Evolutionary conservation across 2,329 filamentous ascomycete species (phyloP).

Genomic region (Gaeumannomyces tritici): DNA sequence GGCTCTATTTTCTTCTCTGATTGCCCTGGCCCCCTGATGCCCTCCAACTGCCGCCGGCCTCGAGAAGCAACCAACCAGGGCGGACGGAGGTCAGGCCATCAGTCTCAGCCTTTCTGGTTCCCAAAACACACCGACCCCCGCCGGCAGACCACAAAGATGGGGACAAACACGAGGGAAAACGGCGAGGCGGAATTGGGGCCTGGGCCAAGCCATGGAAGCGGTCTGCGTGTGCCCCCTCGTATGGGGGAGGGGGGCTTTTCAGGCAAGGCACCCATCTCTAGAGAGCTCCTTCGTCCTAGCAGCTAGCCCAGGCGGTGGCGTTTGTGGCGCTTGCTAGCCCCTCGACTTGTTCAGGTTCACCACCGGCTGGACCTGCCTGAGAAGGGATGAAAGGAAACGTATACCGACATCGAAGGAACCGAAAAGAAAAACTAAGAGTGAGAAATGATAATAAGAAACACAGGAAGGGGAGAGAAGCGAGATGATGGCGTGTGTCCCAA

Average conservation of each 20-base stretch:
- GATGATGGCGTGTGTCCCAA: too few relatives aligned
- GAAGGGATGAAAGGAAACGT: too few relatives aligned
- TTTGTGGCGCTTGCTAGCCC: neutral
- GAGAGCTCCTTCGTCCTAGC: neutral
- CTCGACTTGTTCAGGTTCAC: neutral
- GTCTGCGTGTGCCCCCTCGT: neutral
- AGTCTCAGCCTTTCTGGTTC: neutral
- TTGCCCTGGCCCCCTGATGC: too few relatives aligned
- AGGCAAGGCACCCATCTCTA: too few relatives aligned
- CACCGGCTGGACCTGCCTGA: neutral
- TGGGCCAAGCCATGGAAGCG: too few relatives aligned
- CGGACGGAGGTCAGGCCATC: neutral
- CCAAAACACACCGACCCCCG: neutral
- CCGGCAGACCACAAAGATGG: neutral
- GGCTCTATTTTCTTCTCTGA: too few relatives aligned
- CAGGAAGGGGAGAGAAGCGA: too few relatives aligned
- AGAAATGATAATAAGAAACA: too few relatives aligned
- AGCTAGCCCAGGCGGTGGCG: neutral
- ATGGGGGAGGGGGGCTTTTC: too few relatives aligned
- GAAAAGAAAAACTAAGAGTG: too few relatives aligned
- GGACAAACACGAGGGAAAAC: neutral
- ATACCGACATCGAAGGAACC: too few relatives aligned
- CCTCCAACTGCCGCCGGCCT: neutral
- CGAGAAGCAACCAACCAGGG: neutral
- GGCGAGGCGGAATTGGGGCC: neutral